Conservation (phyloP, 2,329 filamentous ascomycete genomes). For the Fusarium sp. region DNA sequence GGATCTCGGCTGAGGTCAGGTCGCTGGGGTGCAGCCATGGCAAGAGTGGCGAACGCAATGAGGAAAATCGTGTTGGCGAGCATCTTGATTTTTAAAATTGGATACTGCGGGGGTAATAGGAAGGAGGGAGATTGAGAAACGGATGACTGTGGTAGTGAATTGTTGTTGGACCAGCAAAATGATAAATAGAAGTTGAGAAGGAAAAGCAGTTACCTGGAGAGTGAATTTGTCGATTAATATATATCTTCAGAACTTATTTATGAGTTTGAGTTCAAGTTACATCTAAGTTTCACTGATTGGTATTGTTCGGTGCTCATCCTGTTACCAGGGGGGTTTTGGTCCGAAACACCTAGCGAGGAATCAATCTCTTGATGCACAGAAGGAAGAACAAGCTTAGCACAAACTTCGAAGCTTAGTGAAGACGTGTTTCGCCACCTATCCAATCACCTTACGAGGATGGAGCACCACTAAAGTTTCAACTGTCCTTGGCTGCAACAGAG, state of each 20-base stretch:
- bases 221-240: too few species aligned
- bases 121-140: too few species aligned
- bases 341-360: background rate
- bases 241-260: background rate
- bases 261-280: too few species aligned
- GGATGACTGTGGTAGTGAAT: too few species aligned
- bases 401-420: background rate
- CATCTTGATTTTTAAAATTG: background rate
- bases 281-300: background rate
- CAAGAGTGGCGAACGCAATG: background rate
- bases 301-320: background rate
- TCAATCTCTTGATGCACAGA: background rate
- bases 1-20: background rate
- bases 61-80: background rate
- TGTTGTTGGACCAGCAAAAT: background rate
- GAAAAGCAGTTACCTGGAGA: too few species aligned
- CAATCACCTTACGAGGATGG: background rate
- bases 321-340: background rate
- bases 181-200: background rate
- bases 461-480: background rate
- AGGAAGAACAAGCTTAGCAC: background rate
- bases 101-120: background rate
- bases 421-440: rapidly evolving
- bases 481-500: background rate
- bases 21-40: background rate